phyloP scores from a whole-genome alignment of 768 basidiomycete genomes.

The Nidula microcarpa region DNA sequence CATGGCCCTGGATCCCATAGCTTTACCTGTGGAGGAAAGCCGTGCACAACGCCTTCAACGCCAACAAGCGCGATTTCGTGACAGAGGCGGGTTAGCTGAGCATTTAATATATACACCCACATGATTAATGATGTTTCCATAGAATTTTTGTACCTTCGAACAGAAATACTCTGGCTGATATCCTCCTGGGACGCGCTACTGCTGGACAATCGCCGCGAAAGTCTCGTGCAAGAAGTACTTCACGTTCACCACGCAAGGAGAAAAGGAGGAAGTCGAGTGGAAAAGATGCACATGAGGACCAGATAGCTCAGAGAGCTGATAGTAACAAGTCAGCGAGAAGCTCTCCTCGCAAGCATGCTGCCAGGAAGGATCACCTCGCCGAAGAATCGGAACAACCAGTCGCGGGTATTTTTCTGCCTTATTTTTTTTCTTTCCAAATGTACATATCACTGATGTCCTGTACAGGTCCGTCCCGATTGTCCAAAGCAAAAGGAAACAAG shows the following conservation, averaged over 20 bases:
- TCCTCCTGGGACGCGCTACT: conserved; percentile 45
- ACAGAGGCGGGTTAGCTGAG: conserved; percentile 57
- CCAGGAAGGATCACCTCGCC: neutral
- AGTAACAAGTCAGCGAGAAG: neutral
- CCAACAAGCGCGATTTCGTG: conserved; percentile 64
- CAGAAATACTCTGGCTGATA: conserved; percentile 46
- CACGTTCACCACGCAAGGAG: conserved; percentile 22
- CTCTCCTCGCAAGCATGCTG: neutral
- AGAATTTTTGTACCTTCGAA: conserved; percentile 55
- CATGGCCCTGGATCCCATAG: neutral
- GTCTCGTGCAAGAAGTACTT: conserved; percentile 18
- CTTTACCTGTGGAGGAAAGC: conserved; percentile 50
- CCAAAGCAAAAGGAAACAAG: too few relatives aligned
- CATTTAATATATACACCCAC: too few relatives aligned
- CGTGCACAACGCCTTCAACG: conserved; percentile 56
- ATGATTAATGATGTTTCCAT: neutral
- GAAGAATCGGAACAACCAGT: neutral
- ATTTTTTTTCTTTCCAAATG: too few relatives aligned
- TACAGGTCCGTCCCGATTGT: too few relatives aligned
- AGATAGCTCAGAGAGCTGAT: neutral
- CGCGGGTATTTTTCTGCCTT: neutral
- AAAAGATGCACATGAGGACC: neutral
- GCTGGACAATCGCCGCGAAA: conserved; percentile 14
- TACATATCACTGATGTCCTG: too few relatives aligned
- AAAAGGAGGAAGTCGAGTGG: neutral